Conservation (phyloP, 2,329 filamentous ascomycete species). For the Trichoderma pleuroti region DNA sequence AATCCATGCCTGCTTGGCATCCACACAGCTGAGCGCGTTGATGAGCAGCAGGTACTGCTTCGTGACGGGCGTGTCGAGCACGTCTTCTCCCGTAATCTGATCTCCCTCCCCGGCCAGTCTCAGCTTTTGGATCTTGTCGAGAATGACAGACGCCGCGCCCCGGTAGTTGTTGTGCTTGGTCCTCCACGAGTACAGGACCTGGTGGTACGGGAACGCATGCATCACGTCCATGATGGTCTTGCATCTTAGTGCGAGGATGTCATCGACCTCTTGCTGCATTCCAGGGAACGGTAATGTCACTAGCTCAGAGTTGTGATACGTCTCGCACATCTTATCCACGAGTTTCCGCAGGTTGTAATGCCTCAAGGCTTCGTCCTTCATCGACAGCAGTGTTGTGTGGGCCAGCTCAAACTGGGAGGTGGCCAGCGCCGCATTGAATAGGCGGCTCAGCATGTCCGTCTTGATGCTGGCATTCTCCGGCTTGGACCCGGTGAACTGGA, state of each 20-base stretch:
- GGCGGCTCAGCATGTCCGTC: slow-evolving; percentile 72
- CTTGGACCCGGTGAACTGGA: slow-evolving; percentile 54
- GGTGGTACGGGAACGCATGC: slow-evolving; percentile 74
- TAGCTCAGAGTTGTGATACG: slow-evolving; percentile 62
- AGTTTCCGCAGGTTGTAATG: slow-evolving; percentile 68
- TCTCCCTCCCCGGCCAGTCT: slow-evolving; percentile 57
- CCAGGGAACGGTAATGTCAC: slow-evolving; percentile 75
- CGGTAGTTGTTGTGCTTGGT: slow-evolving; percentile 82
- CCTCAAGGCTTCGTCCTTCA: slow-evolving; percentile 69
- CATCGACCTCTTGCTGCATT: slow-evolving; percentile 74
- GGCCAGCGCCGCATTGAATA: slow-evolving; percentile 78
- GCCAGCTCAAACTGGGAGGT: slow-evolving; percentile 79
- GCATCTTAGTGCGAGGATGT: slow-evolving; percentile 69
- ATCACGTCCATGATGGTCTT: slow-evolving; percentile 63
- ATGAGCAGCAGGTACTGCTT: slow-evolving; percentile 86
- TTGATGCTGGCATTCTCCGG: slow-evolving; percentile 43
- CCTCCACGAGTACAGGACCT: slow-evolving; percentile 88
- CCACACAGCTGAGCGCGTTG: slow-evolving; percentile 85
- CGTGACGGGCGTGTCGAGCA: slow-evolving; percentile 61
- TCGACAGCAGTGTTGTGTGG: slow-evolving; percentile 71
- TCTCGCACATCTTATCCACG: slow-evolving; percentile 65
- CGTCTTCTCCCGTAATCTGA: slow-evolving; percentile 51
- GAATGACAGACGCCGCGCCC: slow-evolving; percentile 63
- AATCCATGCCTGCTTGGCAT: slow-evolving; percentile 77
- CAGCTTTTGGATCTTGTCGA: slow-evolving; percentile 62